Evolutionary conservation across 257 asterid genomes (phyloP), one percentile per base, ranked within the genome.

Genomic region (Przewalskia tangutica): DNA sequence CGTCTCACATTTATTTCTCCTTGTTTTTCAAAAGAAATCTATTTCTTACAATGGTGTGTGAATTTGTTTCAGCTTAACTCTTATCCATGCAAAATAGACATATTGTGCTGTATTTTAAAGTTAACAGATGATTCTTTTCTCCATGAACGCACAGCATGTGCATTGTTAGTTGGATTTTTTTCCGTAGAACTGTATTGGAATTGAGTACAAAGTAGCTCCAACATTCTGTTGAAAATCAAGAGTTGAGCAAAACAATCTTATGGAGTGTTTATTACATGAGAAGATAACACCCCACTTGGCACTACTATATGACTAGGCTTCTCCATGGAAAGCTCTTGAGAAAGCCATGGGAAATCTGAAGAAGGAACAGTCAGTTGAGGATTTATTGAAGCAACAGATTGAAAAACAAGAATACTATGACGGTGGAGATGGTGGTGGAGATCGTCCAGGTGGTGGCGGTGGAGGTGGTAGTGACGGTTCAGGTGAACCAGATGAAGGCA

Each of bases 251-350:
- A 62, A 42, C 62, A 66, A 20, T 38, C 66, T 16, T 64, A 46
- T 55, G 42, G 56, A 36, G 18, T 13, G 16, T 36, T 42, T 66
- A 16, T 53, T 14, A 36, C 70, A 36, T 63, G 50, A 40, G 63
- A 17, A 14, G 66, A 32, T 71, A 46, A 38, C 55, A 73, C 11
- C 18, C 7, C 48, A 81, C 60, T 40, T 58, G 83, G 58, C n/a
- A 71, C 58, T 46, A 71, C 78, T 71, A 11, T 76, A 9, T 18
- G 78, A 82, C 81, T 91, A 91, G 95, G 89, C 84, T 55, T 91
- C 97, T 87, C 92, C 97, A 32, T 88, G 86, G 93, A 90, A 92
- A 85, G 85, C 88, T 84, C 59, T 92, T 42, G 97, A 89, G 85
- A 91, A 90, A 42, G 90, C 85, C 34, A 60, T 88, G 88, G 91